Conservation (phyloP, 257 asterid genomes). For the Mentha longifolia region DNA sequence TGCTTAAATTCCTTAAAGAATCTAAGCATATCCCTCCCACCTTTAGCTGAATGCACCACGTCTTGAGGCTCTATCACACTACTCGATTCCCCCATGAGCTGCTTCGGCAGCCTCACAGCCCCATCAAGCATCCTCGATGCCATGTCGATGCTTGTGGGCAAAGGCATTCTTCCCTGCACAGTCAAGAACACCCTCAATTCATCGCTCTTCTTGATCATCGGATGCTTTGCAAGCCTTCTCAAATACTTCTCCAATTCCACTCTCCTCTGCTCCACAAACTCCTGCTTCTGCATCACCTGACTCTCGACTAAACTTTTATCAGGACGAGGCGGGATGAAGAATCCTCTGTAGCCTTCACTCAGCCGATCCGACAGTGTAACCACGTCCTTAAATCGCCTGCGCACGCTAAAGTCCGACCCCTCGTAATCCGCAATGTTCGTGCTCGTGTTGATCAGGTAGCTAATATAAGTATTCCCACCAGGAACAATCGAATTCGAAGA, state of each 20-base stretch:
- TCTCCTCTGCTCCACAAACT: conserved; percentile 96
- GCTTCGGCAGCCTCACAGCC: conserved; percentile 85
- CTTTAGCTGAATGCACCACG: conserved; percentile 88
- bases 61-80: conserved; percentile 80
- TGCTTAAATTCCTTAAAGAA: conserved; percentile 93
- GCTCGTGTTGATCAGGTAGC: conserved; percentile 77
- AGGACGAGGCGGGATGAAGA: conserved; percentile 88
- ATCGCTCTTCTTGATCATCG: conserved; percentile 75
- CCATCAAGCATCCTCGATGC: conserved; percentile 96
- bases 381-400: conserved; percentile 89
- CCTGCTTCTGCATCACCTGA: conserved; percentile 98
- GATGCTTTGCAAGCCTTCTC: conserved; percentile 78
- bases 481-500: conserved; percentile 82
- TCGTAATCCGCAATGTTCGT: conserved; percentile 66
- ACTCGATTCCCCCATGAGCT: conserved; percentile 77
- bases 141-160: conserved; percentile 70
- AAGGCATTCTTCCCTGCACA: conserved; percentile 82
- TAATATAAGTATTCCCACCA: conserved; percentile 69
- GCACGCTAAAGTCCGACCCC: conserved; percentile 64
- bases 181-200: conserved; percentile 92
- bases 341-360: conserved; percentile 75
- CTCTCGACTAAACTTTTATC: conserved; percentile 94
- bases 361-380: conserved; percentile 90
- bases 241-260: conserved; percentile 84
- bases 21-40: conserved; percentile 93